Base-by-base conservation (phyloP, 495 filamentous ascomycete species). In the Ramalina intermedia region DNA sequence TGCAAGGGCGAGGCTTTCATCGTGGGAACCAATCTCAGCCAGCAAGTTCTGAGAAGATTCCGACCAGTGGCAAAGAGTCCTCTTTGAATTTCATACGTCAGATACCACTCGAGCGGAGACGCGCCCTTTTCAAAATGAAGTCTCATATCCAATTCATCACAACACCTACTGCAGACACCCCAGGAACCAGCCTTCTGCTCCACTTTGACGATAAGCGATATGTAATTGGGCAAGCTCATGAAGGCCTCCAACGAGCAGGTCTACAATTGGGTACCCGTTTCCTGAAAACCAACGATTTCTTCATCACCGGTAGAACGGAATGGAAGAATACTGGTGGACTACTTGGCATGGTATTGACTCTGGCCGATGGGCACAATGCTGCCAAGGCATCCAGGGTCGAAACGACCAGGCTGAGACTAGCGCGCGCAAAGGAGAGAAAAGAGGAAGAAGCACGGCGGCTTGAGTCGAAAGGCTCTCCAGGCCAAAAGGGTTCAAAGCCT, bases 111-210 rank as follows among this genome's bases (percentile, higher is more conserved):
- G 29, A 33, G 29, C 29, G 12, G 12, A 33, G 29, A 33, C 29
- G 29, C 29, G 29, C 29, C 29, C 29, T 33, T 41, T 23, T 14
- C n/a, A 55, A 41, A 14, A 94, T 94, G 89, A 73, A 77, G 61
- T 80, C 68, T 61, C 72, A 64, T 56, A 73, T 85, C 39, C 77
- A 90, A 61, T 62, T 96, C 52, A 57, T 90, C 51, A 82, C 76
- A 43, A 82, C 83, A 23, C 89, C 93, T n/a, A 88, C 91, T 57
- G 81, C 81, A 48, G 91, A 98, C 60, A 93, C 91, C 1, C 81
- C 81, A 14, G 93, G 89, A 37, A 85, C 85, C 21, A 73, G 75
- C 16, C 56, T 96, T 23, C 42, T 84, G 26, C 71, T 96, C 9
- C 75, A 86, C 58, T 88, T 87, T 58, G 82, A 87, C 46, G 70